Conservation (phyloP, 768 basidiomycete genomes). For the Pluteus cervinus region DNA sequence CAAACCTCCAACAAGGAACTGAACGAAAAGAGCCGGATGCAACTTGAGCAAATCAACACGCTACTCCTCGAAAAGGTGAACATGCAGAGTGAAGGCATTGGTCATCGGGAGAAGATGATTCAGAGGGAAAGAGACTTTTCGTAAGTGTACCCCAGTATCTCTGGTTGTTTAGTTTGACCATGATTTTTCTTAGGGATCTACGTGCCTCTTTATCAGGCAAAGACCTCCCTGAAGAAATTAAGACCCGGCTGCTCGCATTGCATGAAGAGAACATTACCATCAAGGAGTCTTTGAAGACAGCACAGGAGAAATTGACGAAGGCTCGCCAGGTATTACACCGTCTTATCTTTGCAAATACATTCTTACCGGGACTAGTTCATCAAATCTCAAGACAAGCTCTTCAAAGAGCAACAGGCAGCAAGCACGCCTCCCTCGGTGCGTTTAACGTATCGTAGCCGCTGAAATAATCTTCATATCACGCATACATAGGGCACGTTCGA, state of each 20-base stretch:
- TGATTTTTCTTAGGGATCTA: constrained; percentile 49
- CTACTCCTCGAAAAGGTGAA: constrained; percentile 90
- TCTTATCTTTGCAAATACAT: not conserved
- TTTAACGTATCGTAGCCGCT: constrained; percentile 4
- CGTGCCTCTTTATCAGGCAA: constrained; percentile 72
- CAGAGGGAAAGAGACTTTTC: constrained; percentile 83
- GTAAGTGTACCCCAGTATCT: constrained; percentile 28
- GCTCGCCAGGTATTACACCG: constrained; percentile 59
- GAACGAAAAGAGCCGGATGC: constrained; percentile 82
- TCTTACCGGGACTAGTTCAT: constrained; percentile 59
- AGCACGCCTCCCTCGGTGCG: constrained; percentile 44
- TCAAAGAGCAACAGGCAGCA: constrained; percentile 74
- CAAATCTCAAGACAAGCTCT: constrained; percentile 84
- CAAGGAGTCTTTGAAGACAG: constrained; percentile 65
- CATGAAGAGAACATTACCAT: constrained; percentile 73
- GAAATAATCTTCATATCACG: constrained; percentile 1
- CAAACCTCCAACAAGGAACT: constrained; percentile 66
- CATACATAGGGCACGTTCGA: constrained; percentile 45
- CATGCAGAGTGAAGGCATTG: constrained; percentile 86
- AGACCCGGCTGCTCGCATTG: constrained; percentile 61
- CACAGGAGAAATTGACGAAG: constrained; percentile 73
- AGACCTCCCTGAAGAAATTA: constrained; percentile 79
- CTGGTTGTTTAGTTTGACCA: constrained; percentile 2
- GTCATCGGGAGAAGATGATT: constrained; percentile 80
- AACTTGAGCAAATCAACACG: constrained; percentile 80